These are phyloP conservation scores for Pestalotiopsis fici DNA, from an alignment of 2,329 filamentous ascomycete genomes.

Conservation along the genomic window DNA sequence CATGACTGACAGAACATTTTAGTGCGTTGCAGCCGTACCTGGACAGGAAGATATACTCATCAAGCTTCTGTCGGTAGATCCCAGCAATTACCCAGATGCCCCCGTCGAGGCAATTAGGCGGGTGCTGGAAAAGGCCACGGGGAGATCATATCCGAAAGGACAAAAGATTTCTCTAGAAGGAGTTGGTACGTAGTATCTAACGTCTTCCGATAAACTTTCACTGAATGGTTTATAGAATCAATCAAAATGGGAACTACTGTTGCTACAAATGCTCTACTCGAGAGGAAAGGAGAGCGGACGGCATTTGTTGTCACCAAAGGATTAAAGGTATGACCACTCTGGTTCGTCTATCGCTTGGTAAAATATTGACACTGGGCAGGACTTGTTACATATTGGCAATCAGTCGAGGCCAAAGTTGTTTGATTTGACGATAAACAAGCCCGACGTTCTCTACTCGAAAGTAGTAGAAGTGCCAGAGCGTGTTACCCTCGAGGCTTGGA, in stretches of 20 bases:
- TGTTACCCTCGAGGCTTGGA: conserved; percentile 21
- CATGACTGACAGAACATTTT: not conserved
- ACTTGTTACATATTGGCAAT: conserved; percentile 17
- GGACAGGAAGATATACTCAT: conserved; percentile 71
- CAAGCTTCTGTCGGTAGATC: conserved; percentile 75
- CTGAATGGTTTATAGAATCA: conserved; percentile 3
- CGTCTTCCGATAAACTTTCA: conserved; percentile 7
- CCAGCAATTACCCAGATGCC: conserved; percentile 69
- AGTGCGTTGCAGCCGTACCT: conserved; percentile 57
- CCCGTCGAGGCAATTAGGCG: conserved; percentile 71
- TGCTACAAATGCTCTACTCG: conserved; percentile 72
- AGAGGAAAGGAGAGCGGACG: conserved; percentile 71
- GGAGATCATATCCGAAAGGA: conserved; percentile 51
- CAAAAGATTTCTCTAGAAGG: conserved; percentile 33
- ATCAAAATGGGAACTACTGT: conserved; percentile 74
- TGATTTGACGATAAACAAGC: conserved; percentile 19
- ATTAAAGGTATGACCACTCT: conserved; percentile 5
- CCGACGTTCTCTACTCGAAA: conserved; percentile 17
- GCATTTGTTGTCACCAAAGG: conserved; percentile 72
- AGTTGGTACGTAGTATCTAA: conserved; percentile 26
- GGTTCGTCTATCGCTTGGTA: too few species aligned
- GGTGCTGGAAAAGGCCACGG: conserved; percentile 62
- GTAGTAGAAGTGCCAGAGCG: conserved; percentile 22
- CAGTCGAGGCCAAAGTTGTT: conserved; percentile 22
- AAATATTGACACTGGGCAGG: not conserved